Conservation (phyloP, 2,329 filamentous ascomycete species). For the Neonectria ditissima region DNA sequence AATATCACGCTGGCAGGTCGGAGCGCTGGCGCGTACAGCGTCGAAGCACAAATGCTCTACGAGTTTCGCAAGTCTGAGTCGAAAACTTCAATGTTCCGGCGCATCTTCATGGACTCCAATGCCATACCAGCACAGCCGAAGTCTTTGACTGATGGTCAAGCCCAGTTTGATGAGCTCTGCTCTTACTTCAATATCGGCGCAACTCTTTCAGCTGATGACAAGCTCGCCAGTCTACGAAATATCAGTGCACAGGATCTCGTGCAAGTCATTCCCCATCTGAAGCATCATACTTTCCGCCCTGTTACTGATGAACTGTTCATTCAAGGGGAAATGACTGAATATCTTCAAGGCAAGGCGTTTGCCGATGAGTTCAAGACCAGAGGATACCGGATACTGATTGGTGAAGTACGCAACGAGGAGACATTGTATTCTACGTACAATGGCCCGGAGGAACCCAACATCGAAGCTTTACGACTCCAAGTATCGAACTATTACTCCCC, state of each 20-base stretch:
- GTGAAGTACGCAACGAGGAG: constrained; percentile 58
- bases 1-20: constrained; percentile 59
- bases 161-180: constrained; percentile 58
- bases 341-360: constrained; percentile 52
- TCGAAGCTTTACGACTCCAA: constrained; percentile 52
- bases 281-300: constrained; percentile 60
- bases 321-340: constrained; percentile 52
- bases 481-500: constrained; percentile 58
- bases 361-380: constrained; percentile 52
- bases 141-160: constrained; percentile 49
- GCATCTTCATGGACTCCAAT: constrained; percentile 59
- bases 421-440: constrained; percentile 57
- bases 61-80: constrained; percentile 45
- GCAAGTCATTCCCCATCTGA: constrained; percentile 50
- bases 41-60: constrained; percentile 55
- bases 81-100: constrained; percentile 45
- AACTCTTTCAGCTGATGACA: constrained; percentile 41
- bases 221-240: constrained; percentile 49
- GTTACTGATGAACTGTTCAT: constrained; percentile 58
- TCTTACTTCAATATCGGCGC: constrained; percentile 47
- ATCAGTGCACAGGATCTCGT: constrained; percentile 50
- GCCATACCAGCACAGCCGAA: constrained; percentile 59
- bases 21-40: constrained; percentile 58
- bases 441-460: constrained; percentile 46
- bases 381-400: constrained; percentile 53